phyloP scores from a whole-genome alignment of 331 rosid genomes.

The Quercus tomentella region DNA sequence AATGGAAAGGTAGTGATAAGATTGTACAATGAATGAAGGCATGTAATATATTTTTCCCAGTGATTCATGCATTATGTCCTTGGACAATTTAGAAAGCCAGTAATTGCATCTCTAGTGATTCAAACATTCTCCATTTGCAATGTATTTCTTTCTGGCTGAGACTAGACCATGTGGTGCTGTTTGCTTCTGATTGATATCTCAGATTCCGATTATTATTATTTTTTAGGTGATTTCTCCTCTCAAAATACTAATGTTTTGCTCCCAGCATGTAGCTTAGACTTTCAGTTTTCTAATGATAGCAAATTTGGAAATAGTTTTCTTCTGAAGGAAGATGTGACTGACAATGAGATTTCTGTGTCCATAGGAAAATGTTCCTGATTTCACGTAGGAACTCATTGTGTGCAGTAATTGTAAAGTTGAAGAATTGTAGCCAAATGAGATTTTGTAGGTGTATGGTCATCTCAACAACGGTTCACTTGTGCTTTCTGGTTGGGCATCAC shows the following conservation, averaged over 20 bases:
- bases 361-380: constrained; percentile 31
- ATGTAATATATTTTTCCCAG: too few species aligned
- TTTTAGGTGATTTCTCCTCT: neutral
- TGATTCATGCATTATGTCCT: too few species aligned
- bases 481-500: neutral
- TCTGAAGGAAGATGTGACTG: neutral
- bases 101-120: too few species aligned
- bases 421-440: neutral
- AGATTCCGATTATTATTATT: neutral
- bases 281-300: neutral
- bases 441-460: neutral
- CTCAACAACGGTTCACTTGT: neutral
- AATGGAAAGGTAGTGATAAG: too few species aligned
- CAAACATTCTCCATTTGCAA: too few species aligned
- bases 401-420: neutral
- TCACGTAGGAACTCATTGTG: neutral
- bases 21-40: too few species aligned
- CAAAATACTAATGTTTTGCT: too few species aligned
- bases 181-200: neutral
- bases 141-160: too few species aligned
- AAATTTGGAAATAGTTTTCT: too few species aligned
- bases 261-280: too few species aligned
- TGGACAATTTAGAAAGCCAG: too few species aligned
- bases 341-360: neutral
- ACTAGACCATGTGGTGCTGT: too few species aligned